Evolutionary conservation across 768 basidiomycete species (phyloP).

Genomic region (Leccinum aurantiacum): DNA sequence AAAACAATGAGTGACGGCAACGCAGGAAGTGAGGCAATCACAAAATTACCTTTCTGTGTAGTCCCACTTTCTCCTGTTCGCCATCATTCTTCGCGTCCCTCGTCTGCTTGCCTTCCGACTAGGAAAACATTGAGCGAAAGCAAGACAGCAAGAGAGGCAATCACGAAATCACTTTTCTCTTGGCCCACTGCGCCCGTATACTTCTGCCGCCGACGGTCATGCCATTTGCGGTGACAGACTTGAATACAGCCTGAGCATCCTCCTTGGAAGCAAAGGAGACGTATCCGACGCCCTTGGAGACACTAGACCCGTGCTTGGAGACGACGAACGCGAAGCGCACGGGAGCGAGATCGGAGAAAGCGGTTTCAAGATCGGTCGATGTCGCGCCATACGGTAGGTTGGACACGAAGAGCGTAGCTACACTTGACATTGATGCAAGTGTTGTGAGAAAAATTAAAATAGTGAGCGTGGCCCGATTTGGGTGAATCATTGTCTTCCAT

Average conservation of each 20-base stretch:
- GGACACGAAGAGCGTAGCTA: constrained; percentile 84
- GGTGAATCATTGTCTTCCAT: too few relatives aligned
- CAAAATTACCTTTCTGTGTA: constrained; percentile 58
- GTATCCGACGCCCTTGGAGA: constrained; percentile 95
- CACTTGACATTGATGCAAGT: constrained; percentile 38
- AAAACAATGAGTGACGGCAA: neutral
- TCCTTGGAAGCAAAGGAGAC: constrained; percentile 88
- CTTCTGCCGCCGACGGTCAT: constrained; percentile 66
- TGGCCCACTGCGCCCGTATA: constrained; percentile 79
- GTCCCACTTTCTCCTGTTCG: constrained; percentile 24
- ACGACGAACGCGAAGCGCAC: constrained; percentile 94
- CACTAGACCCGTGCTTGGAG: constrained; percentile 66
- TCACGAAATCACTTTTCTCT: constrained; percentile 57
- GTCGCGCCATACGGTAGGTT: constrained; percentile 91
- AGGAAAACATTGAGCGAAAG: constrained; percentile 1
- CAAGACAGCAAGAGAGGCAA: too few relatives aligned
- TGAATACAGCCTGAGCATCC: constrained; percentile 78
- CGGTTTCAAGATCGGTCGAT: constrained; percentile 84
- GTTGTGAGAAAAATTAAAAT: neutral
- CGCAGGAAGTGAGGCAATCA: neutral
- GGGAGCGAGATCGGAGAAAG: constrained; percentile 95
- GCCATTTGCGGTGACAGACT: constrained; percentile 61
- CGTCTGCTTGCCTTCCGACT: constrained; percentile 43
- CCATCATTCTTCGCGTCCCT: constrained; percentile 21
- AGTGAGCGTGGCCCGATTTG: too few relatives aligned